A percentile compares a stretch with the other conserved stretches of the same genome.
These are phyloP conservation scores for Penstemon barbatus DNA, from an alignment of 257 asterid species.

Conservation along the genomic window DNA sequence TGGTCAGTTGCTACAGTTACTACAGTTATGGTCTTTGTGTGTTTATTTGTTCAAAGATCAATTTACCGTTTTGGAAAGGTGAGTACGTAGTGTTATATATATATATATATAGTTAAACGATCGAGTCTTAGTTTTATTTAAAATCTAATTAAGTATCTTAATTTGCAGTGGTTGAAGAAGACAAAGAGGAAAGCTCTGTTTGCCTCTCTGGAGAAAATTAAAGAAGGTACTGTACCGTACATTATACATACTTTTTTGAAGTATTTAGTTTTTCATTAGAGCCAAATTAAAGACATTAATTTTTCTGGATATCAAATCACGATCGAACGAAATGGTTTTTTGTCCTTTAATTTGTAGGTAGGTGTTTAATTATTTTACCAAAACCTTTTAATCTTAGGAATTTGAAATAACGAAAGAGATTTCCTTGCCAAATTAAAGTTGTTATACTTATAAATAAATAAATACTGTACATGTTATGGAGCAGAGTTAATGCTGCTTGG, in stretches of 20 bases:
- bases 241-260: too few species aligned
- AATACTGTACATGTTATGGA: slow-evolving; percentile 2
- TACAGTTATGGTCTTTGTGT: slow-evolving; percentile 83
- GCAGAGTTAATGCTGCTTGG: slow-evolving; percentile 94
- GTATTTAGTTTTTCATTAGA: too few species aligned
- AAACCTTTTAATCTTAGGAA: too few species aligned
- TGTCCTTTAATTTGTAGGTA: too few species aligned
- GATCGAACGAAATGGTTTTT: too few species aligned
- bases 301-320: too few species aligned
- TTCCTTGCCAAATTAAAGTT: too few species aligned
- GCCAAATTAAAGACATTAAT: too few species aligned
- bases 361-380: too few species aligned
- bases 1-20: slow-evolving; percentile 97
- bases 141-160: not conserved
- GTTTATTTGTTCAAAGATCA: slow-evolving; percentile 76
- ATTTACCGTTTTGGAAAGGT: slow-evolving; percentile 89
- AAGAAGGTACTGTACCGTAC: slow-evolving; percentile 56
- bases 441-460: too few species aligned
- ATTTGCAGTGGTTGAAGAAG: slow-evolving; percentile 83
- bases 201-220: slow-evolving; percentile 81
- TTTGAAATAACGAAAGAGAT: too few species aligned
- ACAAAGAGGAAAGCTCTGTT: slow-evolving; percentile 81
- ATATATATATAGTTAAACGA: too few species aligned
- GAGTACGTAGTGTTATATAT: slow-evolving; percentile 22
- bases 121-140: not conserved